Conservation (phyloP, 1,139 yeast species). For the Neolecta irregularis region DNA sequence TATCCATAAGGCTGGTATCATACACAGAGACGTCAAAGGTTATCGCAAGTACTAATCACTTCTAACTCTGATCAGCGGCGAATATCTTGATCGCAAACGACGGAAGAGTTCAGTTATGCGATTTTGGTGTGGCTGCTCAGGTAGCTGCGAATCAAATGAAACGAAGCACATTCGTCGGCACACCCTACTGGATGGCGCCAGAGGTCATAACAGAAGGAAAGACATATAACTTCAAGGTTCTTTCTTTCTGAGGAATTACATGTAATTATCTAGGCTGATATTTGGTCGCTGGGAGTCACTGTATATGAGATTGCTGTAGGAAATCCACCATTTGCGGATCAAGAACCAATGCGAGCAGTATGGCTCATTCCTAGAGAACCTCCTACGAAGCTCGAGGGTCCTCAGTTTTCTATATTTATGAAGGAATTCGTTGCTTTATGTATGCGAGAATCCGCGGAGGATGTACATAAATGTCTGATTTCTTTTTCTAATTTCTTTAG, state of each 20-base stretch:
- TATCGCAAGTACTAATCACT: not conserved
- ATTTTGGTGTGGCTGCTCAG: constrained; percentile 96
- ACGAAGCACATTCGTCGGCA: constrained; percentile 93
- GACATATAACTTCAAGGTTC: constrained; percentile 49
- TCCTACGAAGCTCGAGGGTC: constrained; percentile 88
- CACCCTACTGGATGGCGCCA: constrained; percentile 99
- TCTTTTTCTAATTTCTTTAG: too few relatives aligned
- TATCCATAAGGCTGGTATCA: constrained; percentile 80
- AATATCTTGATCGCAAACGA: constrained; percentile 78
- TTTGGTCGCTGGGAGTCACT: constrained; percentile 90
- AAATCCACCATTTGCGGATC: constrained; percentile 92
- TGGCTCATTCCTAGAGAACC: constrained; percentile 81
- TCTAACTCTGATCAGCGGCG: constrained; percentile 39
- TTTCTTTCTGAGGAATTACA: not conserved
- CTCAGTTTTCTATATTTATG: constrained; percentile 56
- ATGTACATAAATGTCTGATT: too few relatives aligned
- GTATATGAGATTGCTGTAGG: constrained; percentile 92
- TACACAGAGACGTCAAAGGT: constrained; percentile 75
- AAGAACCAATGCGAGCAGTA: constrained; percentile 90
- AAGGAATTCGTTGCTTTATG: constrained; percentile 87
- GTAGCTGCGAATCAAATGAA: constrained; percentile 60
- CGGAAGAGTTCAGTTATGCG: constrained; percentile 84
- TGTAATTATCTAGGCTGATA: constrained; percentile 38
- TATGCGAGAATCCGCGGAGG: constrained; percentile 82
- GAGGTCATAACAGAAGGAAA: constrained; percentile 93